These are phyloP conservation scores for Argentina anserina DNA, from an alignment of 306 rosid species.

Conservation along the genomic window DNA sequence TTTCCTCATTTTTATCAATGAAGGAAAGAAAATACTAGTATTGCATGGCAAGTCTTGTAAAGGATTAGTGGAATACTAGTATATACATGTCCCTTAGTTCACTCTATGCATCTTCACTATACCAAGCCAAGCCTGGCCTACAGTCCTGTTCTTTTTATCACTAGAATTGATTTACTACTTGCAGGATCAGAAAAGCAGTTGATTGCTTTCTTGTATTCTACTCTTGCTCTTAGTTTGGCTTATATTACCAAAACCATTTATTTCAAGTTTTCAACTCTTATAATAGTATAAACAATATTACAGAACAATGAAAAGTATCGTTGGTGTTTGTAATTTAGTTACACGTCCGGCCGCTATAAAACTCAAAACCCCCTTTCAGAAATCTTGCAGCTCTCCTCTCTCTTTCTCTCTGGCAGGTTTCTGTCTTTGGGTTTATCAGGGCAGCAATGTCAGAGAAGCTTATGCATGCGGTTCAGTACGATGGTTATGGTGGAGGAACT, in stretches of 20 bases:
- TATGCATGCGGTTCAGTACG: conserved; percentile 64
- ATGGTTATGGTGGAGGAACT: conserved; percentile 65
- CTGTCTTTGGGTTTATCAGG: background rate
- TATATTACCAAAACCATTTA: background rate
- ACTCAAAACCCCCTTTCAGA: background rate
- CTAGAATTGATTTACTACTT: background rate
- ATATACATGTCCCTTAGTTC: background rate
- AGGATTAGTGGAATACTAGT: background rate
- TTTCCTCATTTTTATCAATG: background rate
- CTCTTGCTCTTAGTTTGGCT: background rate
- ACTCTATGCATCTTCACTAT: background rate
- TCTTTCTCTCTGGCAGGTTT: background rate
- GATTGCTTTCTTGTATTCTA: background rate
- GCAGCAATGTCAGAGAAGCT: conserved; percentile 35
- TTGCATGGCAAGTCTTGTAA: background rate
- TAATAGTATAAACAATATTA: background rate
- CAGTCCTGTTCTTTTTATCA: background rate
- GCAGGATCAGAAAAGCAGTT: background rate
- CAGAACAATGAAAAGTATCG: background rate
- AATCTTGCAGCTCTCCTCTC: background rate
- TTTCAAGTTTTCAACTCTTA: background rate
- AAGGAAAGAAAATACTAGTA: background rate
- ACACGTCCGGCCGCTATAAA: background rate
- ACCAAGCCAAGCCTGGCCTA: conserved; percentile 5
- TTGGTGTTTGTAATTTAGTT: background rate